These are phyloP conservation scores for Trichomonascus vanleenenianus DNA, from an alignment of 805 yeast species.

Conservation along the genomic window DNA sequence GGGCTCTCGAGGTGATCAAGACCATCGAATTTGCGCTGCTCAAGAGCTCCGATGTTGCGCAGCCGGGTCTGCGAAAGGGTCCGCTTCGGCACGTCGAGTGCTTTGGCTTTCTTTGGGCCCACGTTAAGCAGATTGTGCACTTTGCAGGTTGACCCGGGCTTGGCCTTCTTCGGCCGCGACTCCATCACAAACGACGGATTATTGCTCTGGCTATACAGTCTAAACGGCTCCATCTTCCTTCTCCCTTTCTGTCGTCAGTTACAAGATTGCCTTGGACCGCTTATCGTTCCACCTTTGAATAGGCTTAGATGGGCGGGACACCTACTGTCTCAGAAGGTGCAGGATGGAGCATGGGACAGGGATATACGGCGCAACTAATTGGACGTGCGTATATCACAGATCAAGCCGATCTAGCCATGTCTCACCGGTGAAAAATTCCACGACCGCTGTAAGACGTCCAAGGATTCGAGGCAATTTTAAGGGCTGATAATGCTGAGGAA, in stretches of 20 bases:
- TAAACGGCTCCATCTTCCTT: too few relatives aligned
- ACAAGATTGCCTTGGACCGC: too few relatives aligned
- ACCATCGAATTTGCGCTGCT: background rate
- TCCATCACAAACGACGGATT: too few relatives aligned
- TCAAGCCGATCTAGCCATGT: background rate
- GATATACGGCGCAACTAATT: background rate
- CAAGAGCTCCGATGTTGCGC: constrained; percentile 1
- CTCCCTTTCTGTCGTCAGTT: too few relatives aligned
- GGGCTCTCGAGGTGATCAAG: background rate
- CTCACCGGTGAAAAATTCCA: background rate
- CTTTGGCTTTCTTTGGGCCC: background rate
- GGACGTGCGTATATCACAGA: too few relatives aligned
- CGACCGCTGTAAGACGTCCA: background rate
- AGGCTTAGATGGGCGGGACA: too few relatives aligned
- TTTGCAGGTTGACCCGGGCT: constrained; percentile 10
- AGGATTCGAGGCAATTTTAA: too few relatives aligned
- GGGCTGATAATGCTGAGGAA: constrained; percentile 6
- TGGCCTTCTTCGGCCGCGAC: background rate
- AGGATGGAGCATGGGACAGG: background rate
- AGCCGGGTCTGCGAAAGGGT: background rate
- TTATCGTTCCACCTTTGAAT: background rate
- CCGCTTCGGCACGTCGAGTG: background rate
- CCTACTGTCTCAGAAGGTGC: background rate
- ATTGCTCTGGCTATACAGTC: too few relatives aligned
- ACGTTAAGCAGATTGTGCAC: constrained; percentile 18